Evolutionary conservation across 2,329 filamentous ascomycete species (phyloP).

Genomic region (Phaeosphaeria sp.): DNA sequence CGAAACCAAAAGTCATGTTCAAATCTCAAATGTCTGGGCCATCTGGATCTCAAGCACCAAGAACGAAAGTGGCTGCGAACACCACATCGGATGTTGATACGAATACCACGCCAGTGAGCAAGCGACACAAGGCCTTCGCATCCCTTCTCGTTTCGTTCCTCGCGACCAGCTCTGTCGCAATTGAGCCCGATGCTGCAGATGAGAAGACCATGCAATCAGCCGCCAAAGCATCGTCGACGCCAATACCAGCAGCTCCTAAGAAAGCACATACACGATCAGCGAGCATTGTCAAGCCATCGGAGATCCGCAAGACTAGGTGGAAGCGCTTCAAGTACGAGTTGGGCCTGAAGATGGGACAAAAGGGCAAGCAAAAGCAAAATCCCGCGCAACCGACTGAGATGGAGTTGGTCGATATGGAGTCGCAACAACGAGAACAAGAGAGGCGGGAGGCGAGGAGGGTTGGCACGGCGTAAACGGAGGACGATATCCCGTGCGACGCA

Average conservation of each 20-base stretch:
- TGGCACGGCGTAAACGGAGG: conserved; percentile 70
- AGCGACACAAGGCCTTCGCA: conserved; percentile 20
- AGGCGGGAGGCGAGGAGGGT: conserved; percentile 82
- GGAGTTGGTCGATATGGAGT: conserved; percentile 72
- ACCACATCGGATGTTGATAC: background rate
- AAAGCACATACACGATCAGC: background rate
- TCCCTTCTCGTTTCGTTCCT: conserved; percentile 26
- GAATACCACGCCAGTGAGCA: conserved; percentile 10
- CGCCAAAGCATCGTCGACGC: conserved; percentile 9
- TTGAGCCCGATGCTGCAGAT: conserved; percentile 18
- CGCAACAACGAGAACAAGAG: conserved; percentile 71
- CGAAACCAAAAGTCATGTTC: conserved; percentile 5
- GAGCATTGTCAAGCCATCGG: conserved; percentile 6
- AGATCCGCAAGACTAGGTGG: conserved; percentile 18
- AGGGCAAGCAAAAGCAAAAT: conserved; percentile 8
- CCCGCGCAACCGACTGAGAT: conserved; percentile 4
- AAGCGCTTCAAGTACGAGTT: conserved; percentile 22
- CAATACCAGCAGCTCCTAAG: conserved; percentile 3
- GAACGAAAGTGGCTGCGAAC: background rate
- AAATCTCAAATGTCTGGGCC: conserved; percentile 8
- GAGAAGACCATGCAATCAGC: conserved; percentile 24
- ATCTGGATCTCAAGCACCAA: background rate
- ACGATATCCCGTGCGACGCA: background rate
- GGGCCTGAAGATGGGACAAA: conserved; percentile 11
- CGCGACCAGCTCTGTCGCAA: conserved; percentile 21